These are phyloP conservation scores for Nasturtium officinale DNA, from an alignment of 345 rosid genomes.

Conservation along the genomic window DNA sequence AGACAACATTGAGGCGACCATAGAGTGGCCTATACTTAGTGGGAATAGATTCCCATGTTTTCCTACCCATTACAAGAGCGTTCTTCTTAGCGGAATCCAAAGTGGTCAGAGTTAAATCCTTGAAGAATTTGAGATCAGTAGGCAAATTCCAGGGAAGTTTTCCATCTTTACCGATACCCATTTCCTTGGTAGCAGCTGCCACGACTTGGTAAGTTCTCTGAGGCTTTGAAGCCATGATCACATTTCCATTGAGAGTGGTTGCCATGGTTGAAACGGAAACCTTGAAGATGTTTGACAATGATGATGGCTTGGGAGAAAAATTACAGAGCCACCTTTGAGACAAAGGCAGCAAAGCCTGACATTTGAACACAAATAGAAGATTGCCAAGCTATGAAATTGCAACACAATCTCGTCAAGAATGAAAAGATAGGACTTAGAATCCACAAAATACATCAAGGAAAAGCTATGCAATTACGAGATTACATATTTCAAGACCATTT, in stretches of 20 bases:
- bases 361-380: conserved; percentile 10
- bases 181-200: conserved; percentile 82
- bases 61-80: conserved; percentile 92
- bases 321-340: conserved; percentile 50
- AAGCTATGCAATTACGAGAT: background rate
- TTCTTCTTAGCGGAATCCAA: conserved; percentile 74
- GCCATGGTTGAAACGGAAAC: conserved; percentile 41
- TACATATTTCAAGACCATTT: background rate
- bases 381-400: conserved; percentile 14
- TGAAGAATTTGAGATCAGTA: conserved; percentile 83
- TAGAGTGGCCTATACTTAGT: conserved; percentile 63
- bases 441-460: background rate
- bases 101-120: conserved; percentile 65
- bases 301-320: conserved; percentile 22
- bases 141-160: conserved; percentile 85
- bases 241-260: conserved; percentile 55
- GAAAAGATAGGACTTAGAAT: background rate
- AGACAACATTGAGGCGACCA: conserved; percentile 93
- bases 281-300: conserved; percentile 33
- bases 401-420: background rate
- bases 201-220: conserved; percentile 79
- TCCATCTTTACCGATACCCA: conserved; percentile 94
- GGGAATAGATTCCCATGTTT: conserved; percentile 95
- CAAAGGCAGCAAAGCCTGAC: conserved; percentile 51
- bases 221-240: conserved; percentile 45